These are phyloP conservation scores for Cladosporium sp. DNA, from an alignment of 2,329 filamentous ascomycete species.

Conservation along the genomic window DNA sequence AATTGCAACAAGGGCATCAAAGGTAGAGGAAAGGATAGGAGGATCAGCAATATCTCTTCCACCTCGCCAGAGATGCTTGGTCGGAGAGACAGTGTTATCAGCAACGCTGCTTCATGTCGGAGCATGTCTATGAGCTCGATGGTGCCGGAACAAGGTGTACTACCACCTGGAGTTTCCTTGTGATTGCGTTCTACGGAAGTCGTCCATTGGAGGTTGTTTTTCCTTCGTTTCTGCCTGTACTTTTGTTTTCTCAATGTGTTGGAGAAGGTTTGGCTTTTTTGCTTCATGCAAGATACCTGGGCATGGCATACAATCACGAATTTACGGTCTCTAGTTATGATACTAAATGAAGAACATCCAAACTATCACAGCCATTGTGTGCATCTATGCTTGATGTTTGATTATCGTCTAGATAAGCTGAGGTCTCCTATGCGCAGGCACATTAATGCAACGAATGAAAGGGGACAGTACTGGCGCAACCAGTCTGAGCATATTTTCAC, in stretches of 20 bases:
- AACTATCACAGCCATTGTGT: no score
- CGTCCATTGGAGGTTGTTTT: background rate
- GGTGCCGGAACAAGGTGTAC: background rate
- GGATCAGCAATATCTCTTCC: slow-evolving; percentile 45
- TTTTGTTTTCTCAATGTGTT: background rate
- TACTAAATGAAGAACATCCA: background rate
- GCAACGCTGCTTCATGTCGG: background rate
- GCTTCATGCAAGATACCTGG: background rate
- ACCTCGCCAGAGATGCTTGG: background rate
- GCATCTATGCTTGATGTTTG: no score
- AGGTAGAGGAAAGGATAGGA: slow-evolving; percentile 81
- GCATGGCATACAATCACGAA: background rate
- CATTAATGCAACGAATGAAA: no score
- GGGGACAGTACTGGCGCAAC: no score
- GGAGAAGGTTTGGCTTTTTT: background rate
- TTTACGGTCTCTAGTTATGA: background rate
- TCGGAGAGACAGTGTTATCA: slow-evolving; percentile 21
- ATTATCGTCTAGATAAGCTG: no score
- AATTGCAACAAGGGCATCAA: slow-evolving; percentile 99
- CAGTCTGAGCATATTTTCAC: no score
- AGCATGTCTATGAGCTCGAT: background rate
- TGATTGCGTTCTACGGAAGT: background rate
- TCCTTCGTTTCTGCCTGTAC: background rate
- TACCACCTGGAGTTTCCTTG: background rate
- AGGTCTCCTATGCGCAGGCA: no score